A percentile compares a stretch with the other conserved stretches of the same genome.
Conservation (phyloP, 345 rosid genomes). For the Citrus maxima region DNA sequence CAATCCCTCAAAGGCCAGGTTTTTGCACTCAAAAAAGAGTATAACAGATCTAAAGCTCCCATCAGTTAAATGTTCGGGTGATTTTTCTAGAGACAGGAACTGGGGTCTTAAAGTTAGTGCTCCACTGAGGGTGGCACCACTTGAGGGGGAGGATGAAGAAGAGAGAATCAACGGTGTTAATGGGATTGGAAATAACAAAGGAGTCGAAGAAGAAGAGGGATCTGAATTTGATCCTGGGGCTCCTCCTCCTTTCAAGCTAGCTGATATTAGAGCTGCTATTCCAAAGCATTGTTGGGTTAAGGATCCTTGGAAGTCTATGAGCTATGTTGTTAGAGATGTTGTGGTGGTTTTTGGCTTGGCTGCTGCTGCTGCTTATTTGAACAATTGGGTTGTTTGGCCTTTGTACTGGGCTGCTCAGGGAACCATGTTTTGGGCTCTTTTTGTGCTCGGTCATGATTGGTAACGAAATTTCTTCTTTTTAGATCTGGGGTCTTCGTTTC, state of each 20-base stretch:
- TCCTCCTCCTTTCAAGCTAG: conserved; percentile 46
- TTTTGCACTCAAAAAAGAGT: conserved; percentile 15
- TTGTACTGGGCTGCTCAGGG: conserved; percentile 60
- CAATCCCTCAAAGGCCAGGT: conserved; percentile 24
- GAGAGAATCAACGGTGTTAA: conserved; percentile 10
- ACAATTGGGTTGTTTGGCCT: conserved; percentile 55
- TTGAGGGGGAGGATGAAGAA: conserved; percentile 24
- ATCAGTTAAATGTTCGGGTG: conserved; percentile 13
- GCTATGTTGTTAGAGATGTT: conserved; percentile 51
- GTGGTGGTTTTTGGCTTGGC: conserved; percentile 43
- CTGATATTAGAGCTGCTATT: conserved; percentile 48
- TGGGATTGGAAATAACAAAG: conserved; percentile 3
- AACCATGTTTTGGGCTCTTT: conserved; percentile 69
- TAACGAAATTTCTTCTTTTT: background rate
- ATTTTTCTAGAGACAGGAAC: conserved; percentile 18
- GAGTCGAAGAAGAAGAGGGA: background rate
- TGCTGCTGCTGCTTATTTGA: conserved; percentile 38
- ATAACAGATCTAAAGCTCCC: conserved; percentile 19
- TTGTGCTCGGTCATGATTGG: conserved; percentile 72
- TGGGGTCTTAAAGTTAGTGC: conserved; percentile 52
- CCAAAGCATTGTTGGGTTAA: conserved; percentile 66
- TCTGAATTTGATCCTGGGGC: conserved; percentile 26
- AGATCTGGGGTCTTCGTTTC: background rate
- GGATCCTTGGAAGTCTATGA: conserved; percentile 49
- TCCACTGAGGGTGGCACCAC: conserved; percentile 23